Percentiles rank a stretch among this genome's conserved stretches.
Conservation (phyloP, 306 rosid species). For the Begonia masoniana region DNA sequence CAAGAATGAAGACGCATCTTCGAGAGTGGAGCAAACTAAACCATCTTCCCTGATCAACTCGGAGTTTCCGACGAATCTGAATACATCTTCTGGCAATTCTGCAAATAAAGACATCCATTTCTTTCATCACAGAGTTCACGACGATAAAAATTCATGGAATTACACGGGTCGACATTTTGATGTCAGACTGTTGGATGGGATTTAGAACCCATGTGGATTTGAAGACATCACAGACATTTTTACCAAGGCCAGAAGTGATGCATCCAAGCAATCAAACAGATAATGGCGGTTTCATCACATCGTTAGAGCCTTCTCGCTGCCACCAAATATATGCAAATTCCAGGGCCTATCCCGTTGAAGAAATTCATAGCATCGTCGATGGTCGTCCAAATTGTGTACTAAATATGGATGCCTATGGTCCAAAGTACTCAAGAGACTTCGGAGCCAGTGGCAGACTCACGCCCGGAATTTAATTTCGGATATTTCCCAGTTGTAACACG, state of each 20-base stretch:
- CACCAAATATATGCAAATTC: conserved; percentile 16
- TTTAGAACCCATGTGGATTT: conserved; percentile 9
- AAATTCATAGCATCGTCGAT: conserved; percentile 27
- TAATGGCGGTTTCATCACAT: conserved; percentile 5
- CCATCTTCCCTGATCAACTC: conserved; percentile 12
- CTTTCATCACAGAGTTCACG: conserved; percentile 15
- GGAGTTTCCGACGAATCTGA: conserved; percentile 18
- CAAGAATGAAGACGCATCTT: conserved; percentile 20
- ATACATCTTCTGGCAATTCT: conserved; percentile 12
- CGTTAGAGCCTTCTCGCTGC: background rate
- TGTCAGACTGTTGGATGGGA: conserved; percentile 9
- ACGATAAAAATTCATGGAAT: conserved; percentile 15
- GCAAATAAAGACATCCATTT: conserved; percentile 15
- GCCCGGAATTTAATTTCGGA: conserved; percentile 14
- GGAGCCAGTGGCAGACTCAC: conserved; percentile 12
- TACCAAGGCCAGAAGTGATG: conserved; percentile 12
- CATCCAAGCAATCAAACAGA: conserved; percentile 17
- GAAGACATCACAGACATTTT: conserved; percentile 6
- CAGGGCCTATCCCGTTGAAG: conserved; percentile 7
- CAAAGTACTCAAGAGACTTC: conserved; percentile 17
- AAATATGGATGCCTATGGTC: conserved; percentile 13
- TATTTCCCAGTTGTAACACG: conserved; percentile 14
- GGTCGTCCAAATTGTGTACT: conserved; percentile 17
- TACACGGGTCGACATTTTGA: conserved; percentile 13
- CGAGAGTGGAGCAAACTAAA: conserved; percentile 13